Evolutionary conservation across 108 stramenopile genomes (phyloP), one percentile per base, ranked within the genome.

Genomic region (Nannochloropsis oceanica): DNA sequence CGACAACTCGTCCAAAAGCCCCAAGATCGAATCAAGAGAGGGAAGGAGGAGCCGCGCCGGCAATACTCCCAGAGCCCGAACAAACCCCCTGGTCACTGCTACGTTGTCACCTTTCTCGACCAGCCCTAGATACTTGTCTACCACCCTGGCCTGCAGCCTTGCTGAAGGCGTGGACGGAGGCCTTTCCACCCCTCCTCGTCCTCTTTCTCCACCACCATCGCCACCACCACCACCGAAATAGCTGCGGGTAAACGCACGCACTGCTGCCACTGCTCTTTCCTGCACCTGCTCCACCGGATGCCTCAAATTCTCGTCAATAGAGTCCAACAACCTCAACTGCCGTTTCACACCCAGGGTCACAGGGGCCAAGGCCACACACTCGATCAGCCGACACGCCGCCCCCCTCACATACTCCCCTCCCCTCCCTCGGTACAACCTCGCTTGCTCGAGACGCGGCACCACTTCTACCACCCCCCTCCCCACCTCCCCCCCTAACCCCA

Each of bases 341-440:
- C 12, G 7, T 20, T 26, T 43, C 22, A 34, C 42, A 14, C 42
- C 13, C 2, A 43, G 82, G 18, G 27, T 27, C 82, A 43, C 18
- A 13, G 3, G 82, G 26, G 95, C 90, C 13, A 93, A 83, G 14
- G 95, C 93, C 20, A 96, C 87, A 87, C 94, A 95, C 89, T 96
- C 95, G 87, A 98, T 95, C 84, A 97, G 87, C 43, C 93, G 88
- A 86, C 96, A 97, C 44, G 94, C 94, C 82, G 97, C 97, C 27
- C 85, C 86, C 27, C 97, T 93, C 92, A 98, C 95, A 18, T 95
- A 92, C 89, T 98, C 96, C 34, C 99, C 97, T 26, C 97, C 99
- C 22, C 94, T 90, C n/a, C 99, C 97, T 44, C 97, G 90, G 90
- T 97, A 99, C 20, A 97, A 92, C n/a, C 97, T 87, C 34, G 91